Evolutionary conservation across 495 filamentous ascomycete genomes (phyloP), one percentile per base, ranked within the genome.

Genomic region (Opeltia flavorubescens): DNA sequence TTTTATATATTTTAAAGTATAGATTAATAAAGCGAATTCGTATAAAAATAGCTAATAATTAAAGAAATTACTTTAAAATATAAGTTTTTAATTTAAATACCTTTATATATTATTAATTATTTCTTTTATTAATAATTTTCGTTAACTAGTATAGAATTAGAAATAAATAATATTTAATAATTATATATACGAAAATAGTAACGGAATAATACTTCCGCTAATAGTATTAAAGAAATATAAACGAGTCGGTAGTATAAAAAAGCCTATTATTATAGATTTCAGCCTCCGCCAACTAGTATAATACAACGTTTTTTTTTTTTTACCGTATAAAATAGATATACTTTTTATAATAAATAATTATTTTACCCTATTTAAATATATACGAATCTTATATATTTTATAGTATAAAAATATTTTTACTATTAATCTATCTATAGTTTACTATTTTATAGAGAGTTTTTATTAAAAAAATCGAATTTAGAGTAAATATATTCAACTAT

Each of bases 41-140:
- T 20, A 30, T 47, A 44, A n/a, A 26, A 30, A 46, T 50, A 46
- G 30, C 35, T 33, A 34, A 35, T 50, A 23, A 30, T 30, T 50
- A 44, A 46, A 2, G 36, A 20, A 48, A 36, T 35, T 39, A 41
- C 48, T 26, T 24, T 17, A 30, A 24, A 49, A 15, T 27, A 31
- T n/a, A 41, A 48, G 12, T 46, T 48, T 45, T n/a, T n/a, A n/a
- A n/a, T n/a, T n/a, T n/a, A n/a, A n/a, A n/a, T n/a, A n/a, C n/a
- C n/a, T n/a, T n/a, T n/a, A n/a, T 34, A 34, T 24, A 47, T 21
- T 23, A 8, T 46, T 35, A 47, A 44, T 44, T 33, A 34, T 46
- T 48, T 35, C 25, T 35, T 4, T 21, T 36, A 36, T 23, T 47
- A 35, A 41, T 41, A 27, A 26, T 35, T 35, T 41, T 41, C 28